Evolutionary conservation across 1,284 basidiomycete species (phyloP).

Genomic region (Flammula alnicola): DNA sequence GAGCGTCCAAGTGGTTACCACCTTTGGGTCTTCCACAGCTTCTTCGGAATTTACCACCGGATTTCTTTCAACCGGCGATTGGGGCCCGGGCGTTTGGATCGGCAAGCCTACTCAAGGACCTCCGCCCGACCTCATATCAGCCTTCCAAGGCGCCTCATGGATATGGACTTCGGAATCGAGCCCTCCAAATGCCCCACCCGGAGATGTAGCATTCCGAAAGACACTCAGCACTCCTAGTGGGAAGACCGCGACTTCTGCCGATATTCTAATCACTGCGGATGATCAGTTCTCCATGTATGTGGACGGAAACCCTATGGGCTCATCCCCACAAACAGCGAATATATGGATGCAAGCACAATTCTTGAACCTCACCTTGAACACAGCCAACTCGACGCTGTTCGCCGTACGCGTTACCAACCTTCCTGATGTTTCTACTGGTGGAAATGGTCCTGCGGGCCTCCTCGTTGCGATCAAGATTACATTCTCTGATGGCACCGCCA

Average conservation of each 20-base stretch:
- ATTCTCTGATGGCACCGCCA: slow-evolving; percentile 25
- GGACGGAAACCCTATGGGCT: slow-evolving; percentile 28
- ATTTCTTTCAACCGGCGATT: slow-evolving; percentile 26
- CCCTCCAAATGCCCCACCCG: slow-evolving; percentile 25
- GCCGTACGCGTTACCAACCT: slow-evolving; percentile 28
- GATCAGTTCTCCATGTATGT: slow-evolving; percentile 32
- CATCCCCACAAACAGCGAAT: slow-evolving; percentile 24
- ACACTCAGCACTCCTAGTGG: slow-evolving; percentile 30
- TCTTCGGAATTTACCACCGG: slow-evolving; percentile 33
- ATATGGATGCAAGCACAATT: slow-evolving; percentile 29
- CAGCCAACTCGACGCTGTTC: slow-evolving; percentile 20
- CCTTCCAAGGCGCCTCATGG: slow-evolving; percentile 31
- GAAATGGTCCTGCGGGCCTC: slow-evolving; percentile 28
- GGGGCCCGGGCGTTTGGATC: slow-evolving; percentile 32
- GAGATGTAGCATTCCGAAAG: slow-evolving; percentile 33
- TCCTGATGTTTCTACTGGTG: slow-evolving; percentile 25
- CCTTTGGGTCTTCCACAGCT: slow-evolving; percentile 24
- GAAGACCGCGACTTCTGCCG: slow-evolving; percentile 24
- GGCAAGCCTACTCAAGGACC: slow-evolving; percentile 24
- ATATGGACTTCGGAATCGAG: slow-evolving; percentile 36
- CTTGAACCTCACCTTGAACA: slow-evolving; percentile 17
- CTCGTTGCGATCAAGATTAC: slow-evolving; percentile 27
- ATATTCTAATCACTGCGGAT: slow-evolving; percentile 30
- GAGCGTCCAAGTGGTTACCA: slow-evolving; percentile 28
- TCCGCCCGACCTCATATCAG: slow-evolving; percentile 16